Evolutionary conservation across 208 protist species (phyloP).

Genomic region (Trypanosoma lewisi): DNA sequence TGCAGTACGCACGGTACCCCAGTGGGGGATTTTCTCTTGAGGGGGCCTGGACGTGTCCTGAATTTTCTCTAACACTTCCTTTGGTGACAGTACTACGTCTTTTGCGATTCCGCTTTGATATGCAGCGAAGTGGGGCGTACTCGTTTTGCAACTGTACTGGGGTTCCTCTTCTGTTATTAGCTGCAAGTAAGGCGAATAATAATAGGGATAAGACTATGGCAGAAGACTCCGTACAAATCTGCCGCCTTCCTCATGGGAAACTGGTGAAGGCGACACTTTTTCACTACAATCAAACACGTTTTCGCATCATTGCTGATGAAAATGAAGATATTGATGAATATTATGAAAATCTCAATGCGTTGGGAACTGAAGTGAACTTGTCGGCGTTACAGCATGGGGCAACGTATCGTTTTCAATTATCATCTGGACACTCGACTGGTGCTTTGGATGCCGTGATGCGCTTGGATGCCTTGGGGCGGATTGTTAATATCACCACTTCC

Average conservation of each 20-base stretch:
- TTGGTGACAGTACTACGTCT: constrained; percentile 24
- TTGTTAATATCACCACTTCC: constrained; percentile 38
- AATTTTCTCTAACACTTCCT: constrained; percentile 35
- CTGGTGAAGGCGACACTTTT: constrained; percentile 19
- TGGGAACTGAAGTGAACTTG: constrained; percentile 34
- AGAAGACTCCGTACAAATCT: neutral
- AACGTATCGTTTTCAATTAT: constrained; percentile 36
- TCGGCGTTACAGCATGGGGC: constrained; percentile 28
- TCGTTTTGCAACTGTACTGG: constrained; percentile 39
- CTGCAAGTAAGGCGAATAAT: neutral
- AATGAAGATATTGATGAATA: constrained; percentile 8
- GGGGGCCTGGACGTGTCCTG: constrained; percentile 24
- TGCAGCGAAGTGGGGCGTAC: constrained; percentile 27
- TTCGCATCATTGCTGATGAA: constrained; percentile 29
- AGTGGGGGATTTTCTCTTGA: constrained; percentile 27
- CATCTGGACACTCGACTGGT: constrained; percentile 24
- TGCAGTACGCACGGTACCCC: constrained; percentile 25
- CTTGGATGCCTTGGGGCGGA: constrained; percentile 32
- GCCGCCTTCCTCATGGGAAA: constrained; percentile 12
- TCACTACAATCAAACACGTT: constrained; percentile 35
- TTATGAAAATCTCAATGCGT: neutral
- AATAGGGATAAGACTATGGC: neutral
- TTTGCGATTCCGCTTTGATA: constrained; percentile 8
- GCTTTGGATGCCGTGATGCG: constrained; percentile 40
- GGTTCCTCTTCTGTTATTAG: constrained; percentile 26